Evolutionary conservation across 306 rosid genomes (phyloP), one percentile per base, ranked within the genome.

Genomic region (Argentina anserina): DNA sequence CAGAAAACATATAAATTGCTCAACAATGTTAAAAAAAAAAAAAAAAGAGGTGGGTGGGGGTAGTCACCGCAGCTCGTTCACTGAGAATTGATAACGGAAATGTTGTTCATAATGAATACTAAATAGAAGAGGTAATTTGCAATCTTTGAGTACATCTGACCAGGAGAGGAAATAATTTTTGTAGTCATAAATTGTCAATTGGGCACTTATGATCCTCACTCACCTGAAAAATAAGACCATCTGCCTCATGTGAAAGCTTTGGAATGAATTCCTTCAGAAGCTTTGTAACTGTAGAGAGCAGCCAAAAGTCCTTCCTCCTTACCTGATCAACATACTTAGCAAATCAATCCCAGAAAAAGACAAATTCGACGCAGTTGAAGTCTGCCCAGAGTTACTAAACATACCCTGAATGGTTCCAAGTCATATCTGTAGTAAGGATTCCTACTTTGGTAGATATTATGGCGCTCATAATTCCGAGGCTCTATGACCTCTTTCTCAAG

Each of bases 211-310:
- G 56, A 83, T 70, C 67, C 53, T 53, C 63, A 79, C 43, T 75
- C 52, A 93, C 98, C 98, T 93, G 98, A 82, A 93, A 93, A 67
- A 93, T 87, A 75, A 93, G 96, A 80, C 98, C 98, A 81, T 93
- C 97, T 9, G 98, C 97, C 71, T 82, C 97, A 77, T 93, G 98
- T 23, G 98, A 93, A 81, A 93, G 97, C 84, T 69, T 89, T 6
- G 93, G 96, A 83, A 93, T 93, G 88, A 93, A 93, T 76, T 93
- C 97, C 62, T 71, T 85, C 73, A 93, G 78, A 79, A 93, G 87
- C 79, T 83, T 93, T 53, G 87, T 89, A 71, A 93, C 98, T 14
- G 97, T 84, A 56, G 97, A 89, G 83, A 93, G 98, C 89, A 90
- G 82, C 97, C 96, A 93, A 80, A 93, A 93, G 76, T 83, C 97